A percentile compares a stretch with the other conserved stretches of the same genome.
phyloP scores from a whole-genome alignment of 305 asterid species.

The Fraxinus floribunda region DNA sequence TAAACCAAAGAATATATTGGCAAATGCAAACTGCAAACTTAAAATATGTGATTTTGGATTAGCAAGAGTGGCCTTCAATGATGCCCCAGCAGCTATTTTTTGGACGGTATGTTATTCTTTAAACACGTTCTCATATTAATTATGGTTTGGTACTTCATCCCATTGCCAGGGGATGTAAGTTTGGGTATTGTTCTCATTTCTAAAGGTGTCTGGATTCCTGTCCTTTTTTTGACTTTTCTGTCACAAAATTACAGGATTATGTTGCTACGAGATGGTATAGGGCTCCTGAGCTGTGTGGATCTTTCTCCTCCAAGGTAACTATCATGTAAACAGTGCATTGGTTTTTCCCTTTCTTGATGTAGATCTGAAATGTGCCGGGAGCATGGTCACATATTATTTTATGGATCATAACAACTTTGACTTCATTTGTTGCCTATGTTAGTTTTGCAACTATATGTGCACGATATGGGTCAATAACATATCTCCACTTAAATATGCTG shows the following conservation, averaged over 20 bases:
- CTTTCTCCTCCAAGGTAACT: slow-evolving; percentile 51
- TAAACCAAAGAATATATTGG: slow-evolving; percentile 54
- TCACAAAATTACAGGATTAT: slow-evolving; percentile 39
- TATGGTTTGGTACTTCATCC: background rate
- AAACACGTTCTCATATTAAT: background rate
- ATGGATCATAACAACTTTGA: background rate
- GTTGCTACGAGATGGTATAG: slow-evolving; percentile 59
- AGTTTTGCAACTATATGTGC: background rate
- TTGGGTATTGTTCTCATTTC: background rate
- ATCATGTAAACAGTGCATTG: background rate
- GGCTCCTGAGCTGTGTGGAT: slow-evolving; percentile 57
- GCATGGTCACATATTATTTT: background rate
- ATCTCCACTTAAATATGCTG: background rate
- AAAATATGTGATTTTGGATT: slow-evolving; percentile 58
- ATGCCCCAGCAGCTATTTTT: slow-evolving; percentile 53
- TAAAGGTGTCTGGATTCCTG: background rate
- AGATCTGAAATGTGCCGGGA: background rate
- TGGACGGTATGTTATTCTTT: slow-evolving; percentile 43
- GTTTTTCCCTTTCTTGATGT: background rate
- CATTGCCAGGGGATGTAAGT: background rate
- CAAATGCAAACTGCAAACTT: slow-evolving; percentile 57
- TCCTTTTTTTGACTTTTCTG: background rate
- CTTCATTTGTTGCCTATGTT: background rate
- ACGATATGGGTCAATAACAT: background rate
- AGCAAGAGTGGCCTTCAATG: slow-evolving; percentile 55